Evolutionary conservation across 805 yeast species (phyloP).

Genomic region (Sporopachydermia quercuum): DNA sequence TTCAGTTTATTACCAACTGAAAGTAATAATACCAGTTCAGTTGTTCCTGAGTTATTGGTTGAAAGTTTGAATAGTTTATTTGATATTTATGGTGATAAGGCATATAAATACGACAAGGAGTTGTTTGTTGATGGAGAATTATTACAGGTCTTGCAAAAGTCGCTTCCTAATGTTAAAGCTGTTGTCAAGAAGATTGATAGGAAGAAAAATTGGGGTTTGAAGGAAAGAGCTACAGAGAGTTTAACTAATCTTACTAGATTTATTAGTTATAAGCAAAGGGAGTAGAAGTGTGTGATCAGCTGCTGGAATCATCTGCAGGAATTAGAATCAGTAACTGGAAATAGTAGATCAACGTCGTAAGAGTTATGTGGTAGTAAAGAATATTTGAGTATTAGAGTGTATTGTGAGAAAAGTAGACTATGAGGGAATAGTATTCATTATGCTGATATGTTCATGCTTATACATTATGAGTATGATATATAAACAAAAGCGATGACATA

Average conservation of each 20-base stretch:
- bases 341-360: no score
- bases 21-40: constrained; percentile 20
- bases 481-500: no score
- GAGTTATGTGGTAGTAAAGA: no score
- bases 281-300: constrained; percentile 13
- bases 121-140: constrained; percentile 46
- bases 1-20: constrained; percentile 17
- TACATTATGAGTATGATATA: no score
- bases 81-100: constrained; percentile 69
- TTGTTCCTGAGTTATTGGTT: constrained; percentile 22
- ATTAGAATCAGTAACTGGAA: no score
- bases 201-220: constrained; percentile 39
- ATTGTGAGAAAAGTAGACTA: no score
- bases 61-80: constrained; percentile 54
- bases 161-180: constrained; percentile 33
- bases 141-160: constrained; percentile 24
- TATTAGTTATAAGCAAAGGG: constrained; percentile 54
- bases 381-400: no score
- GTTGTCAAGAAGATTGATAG: constrained; percentile 53
- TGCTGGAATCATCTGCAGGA: no score
- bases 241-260: constrained; percentile 56
- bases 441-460: no score
- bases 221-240: constrained; percentile 52
- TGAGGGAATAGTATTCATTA: no score
- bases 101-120: constrained; percentile 48